These are phyloP conservation scores for Aspergillus thermomutatus DNA, from an alignment of 2,329 filamentous ascomycete species.

Conservation along the genomic window DNA sequence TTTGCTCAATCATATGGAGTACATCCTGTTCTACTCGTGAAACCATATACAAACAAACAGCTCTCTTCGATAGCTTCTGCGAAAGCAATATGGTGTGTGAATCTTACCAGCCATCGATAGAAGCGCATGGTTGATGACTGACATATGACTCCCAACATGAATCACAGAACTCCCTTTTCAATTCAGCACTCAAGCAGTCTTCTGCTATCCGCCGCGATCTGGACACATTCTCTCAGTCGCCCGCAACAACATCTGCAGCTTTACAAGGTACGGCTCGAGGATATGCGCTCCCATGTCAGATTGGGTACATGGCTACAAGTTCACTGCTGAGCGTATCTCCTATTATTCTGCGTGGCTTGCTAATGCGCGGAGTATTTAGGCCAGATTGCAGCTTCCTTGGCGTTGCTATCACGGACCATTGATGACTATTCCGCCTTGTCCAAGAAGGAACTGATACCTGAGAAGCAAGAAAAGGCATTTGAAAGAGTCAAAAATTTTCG, in stretches of 20 bases:
- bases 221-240: slow-evolving; percentile 62
- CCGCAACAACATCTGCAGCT: slow-evolving; percentile 56
- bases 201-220: slow-evolving; percentile 75
- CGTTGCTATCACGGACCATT: slow-evolving; percentile 81
- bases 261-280: slow-evolving; percentile 50
- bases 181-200: slow-evolving; percentile 79
- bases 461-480: slow-evolving; percentile 86
- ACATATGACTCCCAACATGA: background rate
- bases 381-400: slow-evolving; percentile 73
- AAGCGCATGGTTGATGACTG: background rate
- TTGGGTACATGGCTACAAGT: background rate
- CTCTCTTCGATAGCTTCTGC: background rate
- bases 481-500: slow-evolving; percentile 85
- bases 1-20: background rate
- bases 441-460: slow-evolving; percentile 81
- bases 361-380: slow-evolving; percentile 47
- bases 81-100: slow-evolving; percentile 16
- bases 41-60: background rate
- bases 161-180: slow-evolving; percentile 74
- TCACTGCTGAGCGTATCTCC: background rate
- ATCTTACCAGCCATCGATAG: background rate
- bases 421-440: slow-evolving; percentile 87
- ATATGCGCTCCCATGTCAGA: background rate
- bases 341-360: background rate
- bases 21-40: background rate